These are phyloP conservation scores for Apiospora phragmitis DNA, from an alignment of 2,329 filamentous ascomycete genomes.

Conservation along the genomic window DNA sequence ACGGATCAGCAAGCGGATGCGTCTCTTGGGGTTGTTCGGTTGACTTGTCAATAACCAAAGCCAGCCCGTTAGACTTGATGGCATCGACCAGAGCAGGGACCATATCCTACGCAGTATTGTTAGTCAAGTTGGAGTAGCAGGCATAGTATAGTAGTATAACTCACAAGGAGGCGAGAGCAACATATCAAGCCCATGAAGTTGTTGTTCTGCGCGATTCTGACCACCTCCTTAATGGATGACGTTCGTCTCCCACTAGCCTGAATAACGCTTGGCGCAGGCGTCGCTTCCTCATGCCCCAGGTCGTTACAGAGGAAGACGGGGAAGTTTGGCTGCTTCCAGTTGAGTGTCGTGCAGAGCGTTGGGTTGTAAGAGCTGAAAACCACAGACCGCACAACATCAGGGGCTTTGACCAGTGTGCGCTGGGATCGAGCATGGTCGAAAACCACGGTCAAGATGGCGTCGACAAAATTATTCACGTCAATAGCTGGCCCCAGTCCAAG, in stretches of 20 bases:
- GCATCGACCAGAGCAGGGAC: constrained; percentile 89
- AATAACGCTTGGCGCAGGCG: constrained; percentile 37
- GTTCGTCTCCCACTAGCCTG: constrained; percentile 68
- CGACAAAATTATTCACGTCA: constrained; percentile 85
- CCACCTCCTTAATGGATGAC: constrained; percentile 91
- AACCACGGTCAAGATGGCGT: constrained; percentile 79
- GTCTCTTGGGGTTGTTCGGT: constrained; percentile 49
- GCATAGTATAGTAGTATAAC: constrained; percentile 33
- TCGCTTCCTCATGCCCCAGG: constrained; percentile 64
- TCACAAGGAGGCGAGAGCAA: constrained; percentile 79
- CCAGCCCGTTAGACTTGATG: constrained; percentile 91
- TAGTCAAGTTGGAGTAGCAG: constrained; percentile 15
- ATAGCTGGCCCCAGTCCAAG: constrained; percentile 71
- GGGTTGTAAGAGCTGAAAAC: constrained; percentile 94
- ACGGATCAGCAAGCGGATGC: constrained; percentile 47
- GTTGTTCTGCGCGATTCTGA: constrained; percentile 89
- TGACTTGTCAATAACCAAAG: constrained; percentile 86
- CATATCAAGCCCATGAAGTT: constrained; percentile 98
- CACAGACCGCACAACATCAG: constrained; percentile 78
- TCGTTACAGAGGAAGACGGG: constrained; percentile 96
- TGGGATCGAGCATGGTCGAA: constrained; percentile 84
- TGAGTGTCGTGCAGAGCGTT: constrained; percentile 87
- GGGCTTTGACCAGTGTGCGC: constrained; percentile 59
- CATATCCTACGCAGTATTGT: constrained; percentile 65
- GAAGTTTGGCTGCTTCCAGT: constrained; percentile 99